These are phyloP conservation scores for Trichoderma arundinaceum DNA, from an alignment of 2,329 filamentous ascomycete genomes.

Conservation along the genomic window DNA sequence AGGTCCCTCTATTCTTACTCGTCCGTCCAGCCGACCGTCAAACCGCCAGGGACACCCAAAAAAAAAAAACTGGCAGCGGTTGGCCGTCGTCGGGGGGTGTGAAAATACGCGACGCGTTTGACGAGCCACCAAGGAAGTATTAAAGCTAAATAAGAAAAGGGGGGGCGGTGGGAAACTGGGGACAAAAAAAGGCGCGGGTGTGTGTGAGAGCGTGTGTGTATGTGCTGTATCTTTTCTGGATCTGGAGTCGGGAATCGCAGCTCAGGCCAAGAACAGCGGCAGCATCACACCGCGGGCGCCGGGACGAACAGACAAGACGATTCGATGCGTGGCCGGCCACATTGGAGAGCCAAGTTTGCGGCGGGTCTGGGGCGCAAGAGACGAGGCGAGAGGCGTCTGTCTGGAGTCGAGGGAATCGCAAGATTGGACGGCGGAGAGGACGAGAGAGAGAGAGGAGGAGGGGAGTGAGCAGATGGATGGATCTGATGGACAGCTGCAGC, in stretches of 20 bases:
- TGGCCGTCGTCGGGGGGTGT: conserved; percentile 28
- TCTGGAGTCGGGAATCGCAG: conserved; percentile 34
- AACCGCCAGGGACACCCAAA: conserved; percentile 34
- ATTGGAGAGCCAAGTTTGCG: conserved; percentile 37
- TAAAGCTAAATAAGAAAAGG: conserved; percentile 32
- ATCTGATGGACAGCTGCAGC: conserved; percentile 15
- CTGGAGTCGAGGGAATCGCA: conserved; percentile 1
- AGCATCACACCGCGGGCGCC: conserved; percentile 41
- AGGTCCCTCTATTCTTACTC: conserved; percentile 33
- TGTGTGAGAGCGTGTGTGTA: conserved; percentile 2
- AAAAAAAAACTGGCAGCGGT: conserved; percentile 7
- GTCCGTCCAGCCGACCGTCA: conserved; percentile 32
- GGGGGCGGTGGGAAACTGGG: conserved; percentile 34
- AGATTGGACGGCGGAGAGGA: conserved; percentile 12
- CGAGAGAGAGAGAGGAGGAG: conserved; percentile 2
- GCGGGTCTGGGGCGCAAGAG: conserved; percentile 29
- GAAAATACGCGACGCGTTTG: conserved; percentile 44
- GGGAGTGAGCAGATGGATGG: conserved; percentile 28
- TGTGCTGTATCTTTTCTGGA: conserved; percentile 33
- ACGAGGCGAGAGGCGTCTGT: conserved; percentile 28
- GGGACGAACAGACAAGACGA: conserved; percentile 33
- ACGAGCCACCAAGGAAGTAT: conserved; percentile 35
- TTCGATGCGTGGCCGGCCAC: conserved; percentile 42
- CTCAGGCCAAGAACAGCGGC: conserved; percentile 39
- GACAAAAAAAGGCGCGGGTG: conserved; percentile 20